These are phyloP conservation scores for Eutrema heterophyllum DNA, from an alignment of 345 rosid species.

Conservation along the genomic window DNA sequence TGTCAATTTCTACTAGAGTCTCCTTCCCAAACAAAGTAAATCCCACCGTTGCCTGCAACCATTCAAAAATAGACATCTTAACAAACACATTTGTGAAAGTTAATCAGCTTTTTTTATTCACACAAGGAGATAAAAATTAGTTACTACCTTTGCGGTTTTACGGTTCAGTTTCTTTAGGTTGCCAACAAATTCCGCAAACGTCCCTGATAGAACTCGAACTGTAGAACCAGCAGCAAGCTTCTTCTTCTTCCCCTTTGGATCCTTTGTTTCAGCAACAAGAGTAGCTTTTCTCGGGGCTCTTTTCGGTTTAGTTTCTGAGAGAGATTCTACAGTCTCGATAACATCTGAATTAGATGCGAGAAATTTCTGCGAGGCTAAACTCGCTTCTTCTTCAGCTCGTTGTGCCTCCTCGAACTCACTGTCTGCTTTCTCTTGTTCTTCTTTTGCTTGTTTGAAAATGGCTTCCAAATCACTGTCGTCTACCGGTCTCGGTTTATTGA, in stretches of 20 bases:
- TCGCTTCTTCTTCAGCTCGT: conserved; percentile 34
- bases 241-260: conserved; percentile 33
- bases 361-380: conserved; percentile 18
- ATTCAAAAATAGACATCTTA: not conserved
- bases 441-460: conserved; percentile 64
- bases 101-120: not conserved
- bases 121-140: not conserved
- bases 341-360: conserved; percentile 20
- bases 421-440: conserved; percentile 68
- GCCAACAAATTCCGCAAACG: conserved; percentile 70
- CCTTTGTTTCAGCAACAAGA: conserved; percentile 24
- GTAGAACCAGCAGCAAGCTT: conserved; percentile 53
- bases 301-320: conserved; percentile 35
- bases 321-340: conserved; percentile 25
- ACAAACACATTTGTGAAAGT: not conserved
- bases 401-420: conserved; percentile 51
- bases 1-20: conserved; percentile 67
- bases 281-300: conserved; percentile 28
- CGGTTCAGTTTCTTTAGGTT: conserved; percentile 67
- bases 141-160: conserved; percentile 61
- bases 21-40: conserved; percentile 86
- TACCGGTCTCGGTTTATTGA: conserved; percentile 77
- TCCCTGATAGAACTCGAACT: conserved; percentile 71
- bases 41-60: conserved; percentile 78
- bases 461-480: conserved; percentile 62